These are phyloP conservation scores for Colletotrichum simmondsii DNA, from an alignment of 2,329 filamentous ascomycete genomes.

Conservation along the genomic window DNA sequence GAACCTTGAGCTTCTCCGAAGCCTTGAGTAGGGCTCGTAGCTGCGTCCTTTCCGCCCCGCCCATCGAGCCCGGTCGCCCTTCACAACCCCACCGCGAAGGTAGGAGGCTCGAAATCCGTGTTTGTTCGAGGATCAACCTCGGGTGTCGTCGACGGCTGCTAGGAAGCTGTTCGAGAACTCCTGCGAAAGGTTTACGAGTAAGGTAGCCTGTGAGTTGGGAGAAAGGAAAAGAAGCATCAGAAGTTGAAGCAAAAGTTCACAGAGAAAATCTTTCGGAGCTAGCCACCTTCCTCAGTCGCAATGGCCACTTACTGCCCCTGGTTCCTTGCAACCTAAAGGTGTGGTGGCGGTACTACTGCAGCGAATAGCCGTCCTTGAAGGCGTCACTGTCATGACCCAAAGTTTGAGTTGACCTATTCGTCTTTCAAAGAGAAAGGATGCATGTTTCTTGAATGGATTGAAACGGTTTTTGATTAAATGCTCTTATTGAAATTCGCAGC, in stretches of 20 bases:
- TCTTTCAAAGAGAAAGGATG: no score
- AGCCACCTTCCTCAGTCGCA: background rate
- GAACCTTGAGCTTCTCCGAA: fast-evolving
- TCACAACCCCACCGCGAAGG: no score
- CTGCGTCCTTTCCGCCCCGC: fast-evolving
- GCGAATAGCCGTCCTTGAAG: background rate
- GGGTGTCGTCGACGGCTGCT: no score
- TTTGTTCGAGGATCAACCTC: no score
- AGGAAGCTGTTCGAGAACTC: no score
- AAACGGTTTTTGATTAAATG: no score
- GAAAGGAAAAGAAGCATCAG: background rate
- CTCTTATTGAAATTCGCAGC: no score
- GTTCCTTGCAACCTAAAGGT: background rate
- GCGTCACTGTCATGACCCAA: no score
- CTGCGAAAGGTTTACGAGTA: background rate
- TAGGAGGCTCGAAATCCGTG: no score
- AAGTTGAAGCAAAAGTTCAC: background rate
- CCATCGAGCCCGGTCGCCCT: no score
- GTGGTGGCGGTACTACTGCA: background rate
- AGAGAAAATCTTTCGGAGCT: background rate
- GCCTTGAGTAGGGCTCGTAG: background rate
- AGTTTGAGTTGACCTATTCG: no score
- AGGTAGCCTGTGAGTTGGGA: background rate
- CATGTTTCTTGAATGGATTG: no score
- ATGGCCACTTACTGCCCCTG: background rate